Evolutionary conservation across 2,329 filamentous ascomycete genomes (phyloP), one percentile per base, ranked within the genome.

Genomic region (Dothideomycetes sp.): DNA sequence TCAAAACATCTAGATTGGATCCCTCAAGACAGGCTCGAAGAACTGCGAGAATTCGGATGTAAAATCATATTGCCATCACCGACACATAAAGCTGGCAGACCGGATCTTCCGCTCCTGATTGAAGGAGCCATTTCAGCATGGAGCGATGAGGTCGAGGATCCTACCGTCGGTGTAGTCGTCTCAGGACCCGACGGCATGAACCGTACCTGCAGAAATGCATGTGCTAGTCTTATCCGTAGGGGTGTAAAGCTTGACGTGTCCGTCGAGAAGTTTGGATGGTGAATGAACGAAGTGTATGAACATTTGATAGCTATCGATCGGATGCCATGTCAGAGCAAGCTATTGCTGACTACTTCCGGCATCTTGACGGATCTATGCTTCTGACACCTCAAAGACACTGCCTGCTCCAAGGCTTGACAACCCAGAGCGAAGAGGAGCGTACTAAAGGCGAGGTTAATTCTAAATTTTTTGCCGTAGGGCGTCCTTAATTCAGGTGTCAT

Each of bases 191-290:
- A 82, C 52, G 68, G 69, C 1, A 60, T 82, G 55, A 78, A 80
- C 34, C 60, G 76, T 22, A 62, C 64, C 39, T 73, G 76, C n/a
- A 65, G 76, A 49, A 82, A 81, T 55, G 59, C 62, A 2, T 77
- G 71, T 53, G 69, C 75, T 1, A 51, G 52, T 5, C 57, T 74
- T 44, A 61, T 75, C 8, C 55, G 60, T 38, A 48, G 61, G 6
- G 77, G 76, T 0, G 55, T 54, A 33, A 53, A 71, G 51, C 60
- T 81, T 3, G 56, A 65, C 40, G 62, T 81, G 34, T 62, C 67
- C 19, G 70, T 80, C 18, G 78, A 82, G 70, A 82, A 82, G 52
- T 81, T 80, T 64, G 77, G 76, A 1, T 82, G 78, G 78, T 82
- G 51, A 35, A n/a, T n/a, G n/a, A n/a, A n/a, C n/a, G n/a, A n/a